A percentile compares a stretch with the other conserved stretches of the same genome.
Evolutionary conservation across 2,329 filamentous ascomycete species (phyloP).

Genomic region (Pyricularia pennisetigena): DNA sequence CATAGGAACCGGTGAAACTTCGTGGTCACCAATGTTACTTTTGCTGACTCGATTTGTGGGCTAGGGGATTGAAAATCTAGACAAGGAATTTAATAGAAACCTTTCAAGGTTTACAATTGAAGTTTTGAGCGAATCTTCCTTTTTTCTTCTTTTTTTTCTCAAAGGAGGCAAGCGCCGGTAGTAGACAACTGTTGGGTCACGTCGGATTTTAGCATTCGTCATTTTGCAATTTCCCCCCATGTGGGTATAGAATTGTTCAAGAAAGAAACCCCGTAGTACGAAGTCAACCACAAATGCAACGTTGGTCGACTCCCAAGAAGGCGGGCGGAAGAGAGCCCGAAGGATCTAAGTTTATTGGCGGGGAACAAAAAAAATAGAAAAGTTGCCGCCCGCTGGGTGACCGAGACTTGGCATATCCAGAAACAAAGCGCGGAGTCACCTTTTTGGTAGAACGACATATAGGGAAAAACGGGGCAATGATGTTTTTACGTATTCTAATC

Average conservation of each 20-base stretch:
- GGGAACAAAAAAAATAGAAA: not conserved
- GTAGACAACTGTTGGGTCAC: too few relatives aligned
- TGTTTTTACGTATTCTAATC: not conserved
- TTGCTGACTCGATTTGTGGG: too few relatives aligned
- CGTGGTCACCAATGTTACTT: too few relatives aligned
- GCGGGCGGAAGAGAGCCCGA: not conserved
- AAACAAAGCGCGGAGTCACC: not conserved
- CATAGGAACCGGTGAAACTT: too few relatives aligned
- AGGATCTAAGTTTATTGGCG: not conserved
- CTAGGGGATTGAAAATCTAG: too few relatives aligned
- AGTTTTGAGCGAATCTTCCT: too few relatives aligned
- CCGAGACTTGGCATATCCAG: not conserved
- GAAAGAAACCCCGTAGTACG: not conserved
- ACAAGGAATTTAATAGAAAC: too few relatives aligned
- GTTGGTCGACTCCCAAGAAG: too few relatives aligned
- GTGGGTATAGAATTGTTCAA: not conserved
- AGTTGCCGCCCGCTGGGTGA: not conserved
- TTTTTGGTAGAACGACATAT: not conserved
- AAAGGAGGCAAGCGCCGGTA: too few relatives aligned
- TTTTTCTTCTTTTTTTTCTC: too few relatives aligned
- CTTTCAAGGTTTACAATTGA: too few relatives aligned
- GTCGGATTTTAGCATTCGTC: not conserved
- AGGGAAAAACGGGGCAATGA: not conserved
- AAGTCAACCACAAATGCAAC: not conserved
- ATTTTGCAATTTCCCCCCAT: not conserved